These are phyloP conservation scores for Linanthus parryae DNA, from an alignment of 148 eudicot genomes.

Conservation along the genomic window DNA sequence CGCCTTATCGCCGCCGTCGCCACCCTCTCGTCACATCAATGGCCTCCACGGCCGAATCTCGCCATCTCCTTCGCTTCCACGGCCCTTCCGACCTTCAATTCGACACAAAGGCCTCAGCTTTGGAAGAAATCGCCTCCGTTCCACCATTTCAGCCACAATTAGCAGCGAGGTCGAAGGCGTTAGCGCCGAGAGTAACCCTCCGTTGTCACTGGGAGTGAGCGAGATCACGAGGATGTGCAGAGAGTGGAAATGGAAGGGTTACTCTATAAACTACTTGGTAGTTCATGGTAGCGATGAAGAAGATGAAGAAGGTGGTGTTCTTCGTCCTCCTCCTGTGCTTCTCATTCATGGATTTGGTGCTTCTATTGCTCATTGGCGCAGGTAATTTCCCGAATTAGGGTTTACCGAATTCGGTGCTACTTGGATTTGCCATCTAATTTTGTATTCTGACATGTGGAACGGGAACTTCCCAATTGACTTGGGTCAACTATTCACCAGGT, in stretches of 20 bases:
- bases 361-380: constrained; percentile 93
- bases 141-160: neutral
- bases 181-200: constrained; percentile 1
- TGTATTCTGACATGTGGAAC: no score
- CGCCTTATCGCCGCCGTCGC: neutral
- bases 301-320: neutral
- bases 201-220: constrained; percentile 31
- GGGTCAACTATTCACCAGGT: no score
- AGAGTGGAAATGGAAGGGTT: constrained; percentile 71
- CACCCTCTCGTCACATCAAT: neutral
- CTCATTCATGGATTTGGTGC: constrained; percentile 98
- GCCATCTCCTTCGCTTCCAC: neutral
- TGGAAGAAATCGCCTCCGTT: neutral
- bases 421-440: no score
- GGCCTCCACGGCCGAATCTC: neutral
- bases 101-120: neutral
- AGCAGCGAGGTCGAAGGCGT: neutral
- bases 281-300: constrained; percentile 19
- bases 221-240: constrained; percentile 46
- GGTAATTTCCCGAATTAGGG: no score
- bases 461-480: no score
- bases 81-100: neutral
- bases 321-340: constrained; percentile 42
- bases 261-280: constrained; percentile 53
- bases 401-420: no score